A percentile compares a stretch with the other conserved stretches of the same genome.
These are phyloP conservation scores for Saprolegnia parasitica DNA, from an alignment of 352 stramenopile species.

Conservation along the genomic window DNA sequence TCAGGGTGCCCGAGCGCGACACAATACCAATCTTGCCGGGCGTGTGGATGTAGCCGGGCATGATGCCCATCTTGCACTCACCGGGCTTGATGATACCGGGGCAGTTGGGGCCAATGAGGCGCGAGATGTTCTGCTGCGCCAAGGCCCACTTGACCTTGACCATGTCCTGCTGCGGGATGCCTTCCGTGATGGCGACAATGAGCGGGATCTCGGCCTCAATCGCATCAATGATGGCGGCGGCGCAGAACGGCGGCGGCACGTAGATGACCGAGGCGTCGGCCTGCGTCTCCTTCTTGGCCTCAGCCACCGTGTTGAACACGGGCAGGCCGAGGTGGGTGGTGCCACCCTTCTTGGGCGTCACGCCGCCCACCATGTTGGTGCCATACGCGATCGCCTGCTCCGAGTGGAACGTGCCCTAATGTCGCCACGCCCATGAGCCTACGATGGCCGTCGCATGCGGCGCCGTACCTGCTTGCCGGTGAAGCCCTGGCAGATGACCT, in stretches of 20 bases:
- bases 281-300: constrained; percentile 82
- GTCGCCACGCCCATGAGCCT: constrained; percentile 10
- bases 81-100: constrained; percentile 99
- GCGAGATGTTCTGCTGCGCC: constrained; percentile 89
- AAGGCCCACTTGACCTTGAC: constrained; percentile 96
- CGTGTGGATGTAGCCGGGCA: constrained; percentile 99
- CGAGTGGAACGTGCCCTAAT: constrained; percentile 97
- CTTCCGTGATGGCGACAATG: constrained; percentile 98
- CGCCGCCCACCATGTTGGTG: constrained; percentile 98
- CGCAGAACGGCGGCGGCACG: constrained; percentile 97
- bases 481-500: constrained; percentile 99
- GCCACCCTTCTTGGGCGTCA: constrained; percentile 98
- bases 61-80: constrained; percentile 99
- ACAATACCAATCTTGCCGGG: constrained; percentile 98
- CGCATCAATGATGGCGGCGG: constrained; percentile 97
- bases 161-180: constrained; percentile 99
- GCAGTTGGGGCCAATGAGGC: constrained; percentile 99
- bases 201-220: constrained; percentile 96
- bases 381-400: constrained; percentile 99
- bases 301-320: constrained; percentile 97
- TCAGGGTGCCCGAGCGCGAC: constrained; percentile 97
- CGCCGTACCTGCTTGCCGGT: constrained; percentile 96
- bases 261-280: constrained; percentile 99
- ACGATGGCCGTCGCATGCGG: neutral
- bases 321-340: constrained; percentile 95